phyloP scores from a whole-genome alignment of 495 filamentous ascomycete genomes.

The Aspergillus panamensis region DNA sequence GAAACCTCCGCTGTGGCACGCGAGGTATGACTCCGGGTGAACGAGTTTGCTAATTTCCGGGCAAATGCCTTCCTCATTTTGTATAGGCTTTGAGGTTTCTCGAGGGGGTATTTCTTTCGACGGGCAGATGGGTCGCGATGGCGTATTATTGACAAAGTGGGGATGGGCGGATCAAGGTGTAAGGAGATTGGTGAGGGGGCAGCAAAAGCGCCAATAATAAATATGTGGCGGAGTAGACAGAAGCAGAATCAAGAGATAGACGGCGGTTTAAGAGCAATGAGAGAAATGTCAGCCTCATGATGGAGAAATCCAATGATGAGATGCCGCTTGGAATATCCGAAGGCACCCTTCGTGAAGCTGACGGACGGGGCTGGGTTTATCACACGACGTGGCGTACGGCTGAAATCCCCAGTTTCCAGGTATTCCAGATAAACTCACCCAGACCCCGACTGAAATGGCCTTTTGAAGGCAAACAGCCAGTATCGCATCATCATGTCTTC shows the following conservation, averaged over 20 bases:
- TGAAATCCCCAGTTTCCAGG: not conserved
- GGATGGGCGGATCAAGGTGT: too few relatives aligned
- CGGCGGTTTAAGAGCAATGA: not conserved
- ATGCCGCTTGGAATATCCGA: slow-evolving; percentile 5
- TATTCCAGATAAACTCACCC: not conserved
- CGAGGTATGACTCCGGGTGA: not conserved
- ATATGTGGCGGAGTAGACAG: too few relatives aligned
- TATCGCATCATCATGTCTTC: slow-evolving; percentile 4
- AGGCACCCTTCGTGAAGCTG: not conserved
- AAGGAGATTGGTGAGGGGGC: too few relatives aligned
- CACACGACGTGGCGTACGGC: not conserved
- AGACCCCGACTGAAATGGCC: not conserved
- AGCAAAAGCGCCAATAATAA: too few relatives aligned
- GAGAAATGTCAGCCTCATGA: not conserved
- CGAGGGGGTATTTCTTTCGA: too few relatives aligned
- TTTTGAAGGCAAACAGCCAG: not conserved
- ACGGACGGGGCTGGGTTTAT: not conserved
- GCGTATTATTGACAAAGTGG: too few relatives aligned
- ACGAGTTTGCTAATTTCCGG: slow-evolving; percentile 1
- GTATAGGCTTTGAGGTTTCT: not conserved
- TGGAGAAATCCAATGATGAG: not conserved
- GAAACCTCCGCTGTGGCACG: slow-evolving; percentile 3
- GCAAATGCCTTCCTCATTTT: slow-evolving; percentile 4
- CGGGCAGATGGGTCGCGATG: too few relatives aligned
- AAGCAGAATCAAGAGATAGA: not conserved